Conservation (phyloP, 306 rosid genomes). For the Lathyrus oleraceus region DNA sequence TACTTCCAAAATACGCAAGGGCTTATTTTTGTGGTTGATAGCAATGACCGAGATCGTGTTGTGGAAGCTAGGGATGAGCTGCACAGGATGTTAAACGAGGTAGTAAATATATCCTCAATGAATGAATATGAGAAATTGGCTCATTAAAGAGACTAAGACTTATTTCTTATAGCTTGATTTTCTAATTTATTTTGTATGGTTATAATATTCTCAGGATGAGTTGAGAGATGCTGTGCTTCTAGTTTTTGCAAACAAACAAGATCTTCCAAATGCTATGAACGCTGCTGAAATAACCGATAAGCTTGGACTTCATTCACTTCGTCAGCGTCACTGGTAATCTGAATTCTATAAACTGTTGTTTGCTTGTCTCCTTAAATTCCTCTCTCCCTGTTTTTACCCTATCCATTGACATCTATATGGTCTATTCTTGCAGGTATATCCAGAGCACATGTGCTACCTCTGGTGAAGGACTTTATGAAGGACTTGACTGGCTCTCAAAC, state of each 20-base stretch:
- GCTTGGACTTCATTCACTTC: constrained; percentile 87
- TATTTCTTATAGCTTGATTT: constrained; percentile 12
- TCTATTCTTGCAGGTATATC: constrained; percentile 59
- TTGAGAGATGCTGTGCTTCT: constrained; percentile 86
- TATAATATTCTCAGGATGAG: constrained; percentile 60
- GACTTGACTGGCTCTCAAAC: constrained; percentile 89
- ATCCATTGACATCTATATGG: background rate
- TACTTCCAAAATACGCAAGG: constrained; percentile 90
- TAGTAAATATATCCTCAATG: constrained; percentile 25
- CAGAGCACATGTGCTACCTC: constrained; percentile 92
- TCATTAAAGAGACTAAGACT: background rate
- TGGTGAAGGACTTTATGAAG: constrained; percentile 88
- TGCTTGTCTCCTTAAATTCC: background rate
- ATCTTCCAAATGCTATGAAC: constrained; percentile 94
- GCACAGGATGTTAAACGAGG: constrained; percentile 89
- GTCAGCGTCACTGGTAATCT: constrained; percentile 85
- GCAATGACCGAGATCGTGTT: constrained; percentile 82
- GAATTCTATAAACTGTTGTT: background rate
- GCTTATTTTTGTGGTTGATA: constrained; percentile 81
- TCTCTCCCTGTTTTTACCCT: background rate
- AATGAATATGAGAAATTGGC: constrained; percentile 14
- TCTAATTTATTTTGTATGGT: background rate
- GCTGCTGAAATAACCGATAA: constrained; percentile 90
- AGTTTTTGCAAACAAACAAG: constrained; percentile 89
- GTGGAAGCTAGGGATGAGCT: constrained; percentile 90